Evolutionary conservation across 2,329 filamentous ascomycete genomes (phyloP), one percentile per base, ranked within the genome.

Genomic region (Mycosphaerella sp.): DNA sequence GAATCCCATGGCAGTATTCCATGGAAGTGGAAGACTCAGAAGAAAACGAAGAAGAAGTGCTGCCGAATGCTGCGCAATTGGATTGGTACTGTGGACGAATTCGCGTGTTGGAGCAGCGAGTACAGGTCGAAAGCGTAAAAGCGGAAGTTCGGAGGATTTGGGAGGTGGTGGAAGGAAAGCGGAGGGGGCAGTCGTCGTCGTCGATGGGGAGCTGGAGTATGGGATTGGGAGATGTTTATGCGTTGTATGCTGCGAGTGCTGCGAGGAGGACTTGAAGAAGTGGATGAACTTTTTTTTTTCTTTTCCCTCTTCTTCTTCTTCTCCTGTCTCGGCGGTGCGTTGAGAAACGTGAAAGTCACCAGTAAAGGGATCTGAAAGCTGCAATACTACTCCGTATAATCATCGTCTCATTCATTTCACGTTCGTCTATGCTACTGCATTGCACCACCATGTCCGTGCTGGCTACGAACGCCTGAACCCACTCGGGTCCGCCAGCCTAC

Each of bases 141-240:
- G 34, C 16, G 2, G 50, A 49, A 21, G 44, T 44, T 13, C 27
- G 41, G 40, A 49, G 35, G 44, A 44, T 53, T 9, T 25, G 48
- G 41, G 41, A 49, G 16, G 42, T 40, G n/a, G 21, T 53, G 10
- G 44, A 48, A 12, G 35, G 27, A 1, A 40, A 40, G 50, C 32
- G 41, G 21, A 49, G 27, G 2, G 44, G 40, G 7, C 34, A 39
- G 17, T n/a, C 41, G 34, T 16, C 25, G 16, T n/a, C n/a, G n/a
- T n/a, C n/a, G n/a, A 28, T 27, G 35, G 44, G 30, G 21, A 40
- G 34, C 40, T 52, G 34, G 50, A 50, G 44, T 27, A 37, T 44
- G 50, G 50, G 44, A 6, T 49, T 41, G 16, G 41, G 50, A 30
- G 41, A 53, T n/a, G n/a, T n/a, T n/a, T n/a, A n/a, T n/a, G n/a